Base-by-base conservation (phyloP, 805 yeast species). In the Schwanniomyces yamadae region DNA sequence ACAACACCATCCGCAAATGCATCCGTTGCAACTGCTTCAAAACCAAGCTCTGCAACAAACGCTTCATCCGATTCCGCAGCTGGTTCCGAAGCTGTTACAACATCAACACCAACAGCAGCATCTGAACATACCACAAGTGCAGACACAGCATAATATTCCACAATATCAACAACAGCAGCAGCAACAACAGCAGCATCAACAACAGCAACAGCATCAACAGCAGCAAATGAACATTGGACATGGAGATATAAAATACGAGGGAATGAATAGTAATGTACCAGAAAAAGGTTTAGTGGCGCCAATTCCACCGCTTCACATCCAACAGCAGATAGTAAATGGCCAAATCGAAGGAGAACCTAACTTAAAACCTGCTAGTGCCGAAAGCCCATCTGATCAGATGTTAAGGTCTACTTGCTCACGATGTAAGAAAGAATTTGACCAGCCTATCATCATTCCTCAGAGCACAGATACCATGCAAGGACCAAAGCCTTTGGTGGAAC, bases 381-480 rank as follows among this genome's bases (percentile, higher is more conserved):
- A 35, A 19, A 18, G 34, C 13, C 30, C 7, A 4, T 16, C 32
- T 54, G 57, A 39, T 42, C 72, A 41, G 46, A 52, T 48, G 56
- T 54, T 53, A 41, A 51, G 64, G 48, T 41, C 60, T 6, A 50
- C 50, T 15, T 81, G 87, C 44, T 63, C 79, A 2, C 54, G 86
- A 35, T 81, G 87, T 49, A 78, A 79, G 50, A 80, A 78, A 46
- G 69, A 63, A 8, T 80, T 80, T 50, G 67, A 69, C n/a, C 75
- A 71, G 41, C 63, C 61, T 3, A 50, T 66, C 16, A 54, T 61
- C 15, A 52, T 60, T 28, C 68, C 71, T 4, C 57, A 52, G 22
- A 33, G 49, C 16, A 43, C 31, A 23, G 46, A 41, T 10, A 31
- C 33, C 11, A 47, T 41, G 19, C 44, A 47, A 9, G 50, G 51